phyloP scores from a whole-genome alignment of 2,329 filamentous ascomycete genomes.

The Trichoderma brevicompactum region DNA sequence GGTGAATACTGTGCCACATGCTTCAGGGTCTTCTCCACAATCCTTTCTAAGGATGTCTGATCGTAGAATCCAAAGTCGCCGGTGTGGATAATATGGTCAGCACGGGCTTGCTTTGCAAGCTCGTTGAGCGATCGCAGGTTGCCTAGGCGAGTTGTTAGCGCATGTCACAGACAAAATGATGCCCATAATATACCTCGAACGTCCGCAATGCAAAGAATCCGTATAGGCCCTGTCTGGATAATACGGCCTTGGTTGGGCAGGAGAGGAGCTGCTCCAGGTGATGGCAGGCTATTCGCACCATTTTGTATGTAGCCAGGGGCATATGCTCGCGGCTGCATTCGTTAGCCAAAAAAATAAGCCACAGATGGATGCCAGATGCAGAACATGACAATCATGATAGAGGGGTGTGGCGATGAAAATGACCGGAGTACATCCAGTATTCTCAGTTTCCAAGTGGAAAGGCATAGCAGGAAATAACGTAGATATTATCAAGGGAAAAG shows the following conservation, averaged over 20 bases:
- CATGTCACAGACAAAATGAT: slow-evolving; percentile 4
- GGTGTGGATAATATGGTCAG: slow-evolving; percentile 97
- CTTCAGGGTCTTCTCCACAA: slow-evolving; percentile 98
- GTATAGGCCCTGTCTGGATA: slow-evolving; percentile 66
- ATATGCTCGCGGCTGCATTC: slow-evolving; percentile 48
- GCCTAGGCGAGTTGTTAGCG: slow-evolving; percentile 58
- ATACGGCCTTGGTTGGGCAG: slow-evolving; percentile 70
- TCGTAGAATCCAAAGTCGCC: slow-evolving; percentile 99
- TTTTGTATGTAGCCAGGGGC: slow-evolving; percentile 66
- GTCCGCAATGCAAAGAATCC: slow-evolving; percentile 72
- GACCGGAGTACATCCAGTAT: background rate
- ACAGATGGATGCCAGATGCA: background rate
- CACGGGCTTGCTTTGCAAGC: slow-evolving; percentile 89
- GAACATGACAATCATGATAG: background rate
- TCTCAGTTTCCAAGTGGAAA: background rate
- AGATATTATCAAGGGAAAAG: background rate
- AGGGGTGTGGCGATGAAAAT: background rate
- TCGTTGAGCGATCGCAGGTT: slow-evolving; percentile 96
- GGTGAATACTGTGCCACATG: slow-evolving; percentile 99
- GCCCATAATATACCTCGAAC: slow-evolving; percentile 61
- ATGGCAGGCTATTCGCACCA: slow-evolving; percentile 58
- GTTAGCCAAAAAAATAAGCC: slow-evolving; percentile 33
- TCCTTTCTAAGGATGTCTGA: slow-evolving; percentile 90
- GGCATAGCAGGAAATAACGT: background rate
- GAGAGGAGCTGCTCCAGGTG: slow-evolving; percentile 65